Evolutionary conservation across 148 eudicot genomes (phyloP), one percentile per base, ranked within the genome.

Genomic region (Diospyros lotus): DNA sequence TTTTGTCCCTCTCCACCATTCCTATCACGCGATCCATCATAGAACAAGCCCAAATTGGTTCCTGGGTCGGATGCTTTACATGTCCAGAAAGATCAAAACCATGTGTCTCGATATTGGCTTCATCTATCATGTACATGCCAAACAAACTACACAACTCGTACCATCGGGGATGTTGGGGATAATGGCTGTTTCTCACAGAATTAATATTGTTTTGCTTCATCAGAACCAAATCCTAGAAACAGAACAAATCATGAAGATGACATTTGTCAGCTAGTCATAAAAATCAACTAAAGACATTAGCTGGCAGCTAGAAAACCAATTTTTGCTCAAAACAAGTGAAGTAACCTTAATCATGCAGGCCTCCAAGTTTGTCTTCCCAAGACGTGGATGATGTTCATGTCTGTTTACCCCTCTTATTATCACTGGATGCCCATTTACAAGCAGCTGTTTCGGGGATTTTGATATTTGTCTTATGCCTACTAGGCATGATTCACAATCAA

Each of bases 51-150:
- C 98, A 94, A 75, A 71, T 46, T 43, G 92, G 92, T 69, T 94
- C 97, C 80, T 73, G 75, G 1, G 97, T 83, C 12, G 98, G 98
- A 85, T 94, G 98, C 82, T 88, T 94, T 46, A 85, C 63, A 60
- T 89, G 83, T 75, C 80, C 85, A 77, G 90, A 89, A 78, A 83
- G 86, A 84, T 89, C 86, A 84, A 94, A 94, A 73, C 98, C 98
- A 77, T 94, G 98, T 56, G 98, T 94, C 86, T 94, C 98, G 66
- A 94, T 94, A 80, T 94, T 94, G 71, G 98, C 98, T 86, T 94
- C 98, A 77, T 94, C 98, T 58, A 94, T 87, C 98, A 94, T 92
- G 84, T 94, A 94, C 97, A 94, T 89, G 75, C 98, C 98, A 83
- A 92, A 94, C 76, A 94, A 80, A 86, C 90, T 93, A 80, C 98